phyloP scores from a whole-genome alignment of 73 alveolate species.

The Paramecium pentaurelia region DNA sequence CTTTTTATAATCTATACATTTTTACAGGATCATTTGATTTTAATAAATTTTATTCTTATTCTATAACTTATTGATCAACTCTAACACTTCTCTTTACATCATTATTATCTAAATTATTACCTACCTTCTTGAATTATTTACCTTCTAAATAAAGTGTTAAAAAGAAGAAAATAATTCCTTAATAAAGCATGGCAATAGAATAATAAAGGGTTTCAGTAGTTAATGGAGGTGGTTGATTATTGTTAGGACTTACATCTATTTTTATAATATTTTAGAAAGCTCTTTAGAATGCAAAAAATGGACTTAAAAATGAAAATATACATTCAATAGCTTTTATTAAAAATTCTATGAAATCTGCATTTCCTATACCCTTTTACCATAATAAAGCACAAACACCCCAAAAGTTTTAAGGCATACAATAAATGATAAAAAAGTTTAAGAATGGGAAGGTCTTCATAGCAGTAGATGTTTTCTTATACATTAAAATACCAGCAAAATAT shows the following conservation, averaged over 20 bases:
- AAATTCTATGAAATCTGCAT: not conserved
- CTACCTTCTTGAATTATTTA: not conserved
- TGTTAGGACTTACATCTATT: not conserved
- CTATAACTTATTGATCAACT: not conserved
- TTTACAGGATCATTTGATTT: not conserved
- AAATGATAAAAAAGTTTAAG: not conserved
- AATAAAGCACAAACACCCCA: not conserved
- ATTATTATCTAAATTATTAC: not conserved
- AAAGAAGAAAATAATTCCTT: not conserved
- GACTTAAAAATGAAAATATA: not conserved
- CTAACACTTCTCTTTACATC: not conserved
- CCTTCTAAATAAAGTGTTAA: not conserved
- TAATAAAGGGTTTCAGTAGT: not conserved
- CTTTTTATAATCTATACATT: not conserved
- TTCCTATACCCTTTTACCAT: not conserved
- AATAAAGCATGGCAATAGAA: not conserved
- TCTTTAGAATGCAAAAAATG: not conserved
- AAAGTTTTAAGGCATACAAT: constrained; percentile 29
- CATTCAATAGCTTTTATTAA: not conserved
- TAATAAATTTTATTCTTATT: not conserved
- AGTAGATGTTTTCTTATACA: not conserved
- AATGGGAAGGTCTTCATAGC: constrained; percentile 36
- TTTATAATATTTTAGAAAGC: not conserved
- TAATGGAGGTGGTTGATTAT: not conserved
- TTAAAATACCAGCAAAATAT: constrained; percentile 14